phyloP scores from a whole-genome alignment of 495 filamentous ascomycete genomes.

The Cryomyces antarcticus region DNA sequence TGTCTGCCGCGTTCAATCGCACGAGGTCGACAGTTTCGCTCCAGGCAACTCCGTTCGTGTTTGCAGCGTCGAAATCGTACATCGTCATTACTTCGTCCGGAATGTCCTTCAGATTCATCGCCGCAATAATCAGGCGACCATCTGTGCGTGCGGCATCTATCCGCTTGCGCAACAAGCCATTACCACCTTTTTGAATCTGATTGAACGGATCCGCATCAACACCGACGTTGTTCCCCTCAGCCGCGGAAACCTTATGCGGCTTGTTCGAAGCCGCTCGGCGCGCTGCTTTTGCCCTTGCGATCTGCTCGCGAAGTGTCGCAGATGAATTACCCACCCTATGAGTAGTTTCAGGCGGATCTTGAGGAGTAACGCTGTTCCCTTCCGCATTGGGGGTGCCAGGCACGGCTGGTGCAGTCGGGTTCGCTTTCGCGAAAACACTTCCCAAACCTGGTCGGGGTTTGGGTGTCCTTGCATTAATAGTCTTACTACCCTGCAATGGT shows the following conservation, averaged over 20 bases:
- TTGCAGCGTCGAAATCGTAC: constrained; percentile 41
- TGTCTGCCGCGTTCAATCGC: constrained; percentile 75
- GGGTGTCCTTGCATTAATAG: constrained; percentile 25
- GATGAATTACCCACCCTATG: constrained; percentile 42
- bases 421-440: constrained; percentile 32
- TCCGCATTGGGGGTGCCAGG: constrained; percentile 10
- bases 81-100: constrained; percentile 73
- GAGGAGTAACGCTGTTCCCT: constrained; percentile 6
- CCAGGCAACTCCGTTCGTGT: constrained; percentile 44
- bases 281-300: constrained; percentile 84
- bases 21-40: constrained; percentile 88
- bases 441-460: constrained; percentile 35
- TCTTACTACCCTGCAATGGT: constrained; percentile 28
- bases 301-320: constrained; percentile 64
- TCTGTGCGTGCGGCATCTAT: constrained; percentile 57
- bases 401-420: background rate
- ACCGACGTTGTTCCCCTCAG: constrained; percentile 18
- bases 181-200: constrained; percentile 15
- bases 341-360: background rate
- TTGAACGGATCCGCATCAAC: constrained; percentile 20
- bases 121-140: constrained; percentile 76
- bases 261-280: constrained; percentile 35
- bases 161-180: constrained; percentile 47
- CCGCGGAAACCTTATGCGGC: constrained; percentile 33
- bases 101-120: constrained; percentile 59